Evolutionary conservation across 805 yeast species (phyloP).

Genomic region (Saccharomycopsis malanga): DNA sequence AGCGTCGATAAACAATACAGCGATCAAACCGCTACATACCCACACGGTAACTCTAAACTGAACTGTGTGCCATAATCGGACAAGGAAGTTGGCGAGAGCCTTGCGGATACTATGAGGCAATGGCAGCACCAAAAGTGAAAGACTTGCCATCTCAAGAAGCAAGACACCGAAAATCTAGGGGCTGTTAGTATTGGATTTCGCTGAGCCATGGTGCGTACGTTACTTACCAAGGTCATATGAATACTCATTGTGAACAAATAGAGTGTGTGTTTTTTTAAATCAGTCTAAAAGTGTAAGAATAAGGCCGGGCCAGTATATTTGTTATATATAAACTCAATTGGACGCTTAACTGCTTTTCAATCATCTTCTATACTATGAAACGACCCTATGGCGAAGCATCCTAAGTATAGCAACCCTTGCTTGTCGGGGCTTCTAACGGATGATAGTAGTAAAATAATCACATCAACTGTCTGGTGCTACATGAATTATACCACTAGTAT

Average conservation of each 20-base stretch:
- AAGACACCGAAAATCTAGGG: conserved; percentile 38
- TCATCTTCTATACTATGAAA: too few relatives aligned
- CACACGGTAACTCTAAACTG: conserved; percentile 40
- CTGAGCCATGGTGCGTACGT: not conserved
- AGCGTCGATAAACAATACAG: conserved; percentile 49
- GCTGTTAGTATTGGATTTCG: not conserved
- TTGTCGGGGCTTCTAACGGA: too few relatives aligned
- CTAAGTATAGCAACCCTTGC: too few relatives aligned
- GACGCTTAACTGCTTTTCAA: too few relatives aligned
- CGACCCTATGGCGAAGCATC: too few relatives aligned
- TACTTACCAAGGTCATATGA: conserved; percentile 21
- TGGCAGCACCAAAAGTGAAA: conserved; percentile 47
- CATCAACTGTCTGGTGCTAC: too few relatives aligned
- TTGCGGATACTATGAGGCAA: conserved; percentile 44
- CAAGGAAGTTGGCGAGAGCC: conserved; percentile 34
- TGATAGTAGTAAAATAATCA: too few relatives aligned
- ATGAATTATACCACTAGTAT: too few relatives aligned
- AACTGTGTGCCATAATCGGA: conserved; percentile 30
- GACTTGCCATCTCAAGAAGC: conserved; percentile 43
- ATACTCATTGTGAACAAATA: conserved; percentile 20
- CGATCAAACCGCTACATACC: conserved; percentile 38
- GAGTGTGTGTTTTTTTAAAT: not conserved
- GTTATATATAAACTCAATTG: too few relatives aligned
- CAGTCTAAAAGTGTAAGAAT: too few relatives aligned
- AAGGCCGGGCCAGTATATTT: too few relatives aligned